Conservation (phyloP, 2,329 filamentous ascomycete species). For the Helotiales sp. region DNA sequence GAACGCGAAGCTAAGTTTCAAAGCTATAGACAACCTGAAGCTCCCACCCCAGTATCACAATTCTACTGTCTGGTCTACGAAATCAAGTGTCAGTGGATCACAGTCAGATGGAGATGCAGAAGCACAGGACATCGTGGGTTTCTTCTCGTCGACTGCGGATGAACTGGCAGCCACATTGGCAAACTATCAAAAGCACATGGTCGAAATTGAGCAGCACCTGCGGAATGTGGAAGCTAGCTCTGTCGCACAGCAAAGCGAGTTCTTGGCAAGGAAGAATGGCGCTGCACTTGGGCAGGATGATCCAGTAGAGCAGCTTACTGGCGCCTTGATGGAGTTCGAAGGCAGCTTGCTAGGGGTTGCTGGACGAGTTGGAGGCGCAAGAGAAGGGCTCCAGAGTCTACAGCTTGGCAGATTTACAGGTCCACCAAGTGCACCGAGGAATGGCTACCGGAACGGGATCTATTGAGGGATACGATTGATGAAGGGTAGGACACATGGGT, state of each 20-base stretch:
- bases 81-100: constrained; percentile 39
- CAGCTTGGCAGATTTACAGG: constrained; percentile 44
- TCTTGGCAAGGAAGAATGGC: constrained; percentile 43
- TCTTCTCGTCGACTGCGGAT: constrained; percentile 62
- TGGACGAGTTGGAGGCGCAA: constrained; percentile 56
- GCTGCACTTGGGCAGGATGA: constrained; percentile 42
- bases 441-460: constrained; percentile 23
- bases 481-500: neutral
- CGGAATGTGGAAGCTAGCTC: constrained; percentile 61
- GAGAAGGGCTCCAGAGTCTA: constrained; percentile 61
- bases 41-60: constrained; percentile 59
- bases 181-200: constrained; percentile 57
- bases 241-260: constrained; percentile 59
- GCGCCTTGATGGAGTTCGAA: constrained; percentile 65
- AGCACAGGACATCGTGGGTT: constrained; percentile 60
- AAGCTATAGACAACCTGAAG: constrained; percentile 72
- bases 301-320: constrained; percentile 52
- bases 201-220: constrained; percentile 66
- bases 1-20: constrained; percentile 71
- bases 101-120: constrained; percentile 45
- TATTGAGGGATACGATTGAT: constrained; percentile 28
- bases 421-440: constrained; percentile 9
- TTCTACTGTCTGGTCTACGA: constrained; percentile 43
- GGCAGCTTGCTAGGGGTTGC: constrained; percentile 64
- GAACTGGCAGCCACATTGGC: constrained; percentile 60